Evolutionary conservation across 805 yeast genomes (phyloP), one percentile per base, ranked within the genome.

Genomic region (Nadsonia fulvescens): DNA sequence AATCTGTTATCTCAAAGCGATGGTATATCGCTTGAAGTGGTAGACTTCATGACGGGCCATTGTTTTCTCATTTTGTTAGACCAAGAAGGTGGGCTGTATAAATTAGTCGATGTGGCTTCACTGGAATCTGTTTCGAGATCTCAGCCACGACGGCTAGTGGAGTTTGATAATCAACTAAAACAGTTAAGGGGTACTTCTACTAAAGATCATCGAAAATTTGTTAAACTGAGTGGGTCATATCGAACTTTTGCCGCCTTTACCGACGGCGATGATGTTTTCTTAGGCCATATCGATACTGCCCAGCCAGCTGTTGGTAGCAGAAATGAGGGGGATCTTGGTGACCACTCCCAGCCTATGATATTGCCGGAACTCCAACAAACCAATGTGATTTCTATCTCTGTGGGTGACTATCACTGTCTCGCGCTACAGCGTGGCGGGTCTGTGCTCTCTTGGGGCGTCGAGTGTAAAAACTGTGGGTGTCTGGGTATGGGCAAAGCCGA

Each of bases 371-470:
- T 66, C 8, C 70, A 66, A 36, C 47, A 59, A 5, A 54, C 44
- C 13, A 55, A 56, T 1, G 58, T 74, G 15, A 55, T 66, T 5
- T 60, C 71, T 3, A 50, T 75, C 2, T 69, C 65, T 1, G 62
- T 70, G 27, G 91, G 86, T 2, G 89, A 77, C 43, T 68, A 73
- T 39, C 91, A 77, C 42, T 55, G 44, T 15, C 38, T 76, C 23
- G 86, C 78, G 0, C 48, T 76, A n/a, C 54, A 69, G 3, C 52
- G 53, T 23, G 50, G 54, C 10, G 89, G 89, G 0, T 54, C 61
- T 3, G 34, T 73, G 10, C 56, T 57, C 32, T 50, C 70, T 4
- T 75, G 83, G 86, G 89, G 89, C 0, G 28, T 56, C 8, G 86
- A 76, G 39, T 57, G 70, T 5, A 51, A 53, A 18, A 32, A 40